A percentile compares a stretch with the other conserved stretches of the same genome.
phyloP scores from a whole-genome alignment of 148 eudicot species.

The Beta vulgaris region DNA sequence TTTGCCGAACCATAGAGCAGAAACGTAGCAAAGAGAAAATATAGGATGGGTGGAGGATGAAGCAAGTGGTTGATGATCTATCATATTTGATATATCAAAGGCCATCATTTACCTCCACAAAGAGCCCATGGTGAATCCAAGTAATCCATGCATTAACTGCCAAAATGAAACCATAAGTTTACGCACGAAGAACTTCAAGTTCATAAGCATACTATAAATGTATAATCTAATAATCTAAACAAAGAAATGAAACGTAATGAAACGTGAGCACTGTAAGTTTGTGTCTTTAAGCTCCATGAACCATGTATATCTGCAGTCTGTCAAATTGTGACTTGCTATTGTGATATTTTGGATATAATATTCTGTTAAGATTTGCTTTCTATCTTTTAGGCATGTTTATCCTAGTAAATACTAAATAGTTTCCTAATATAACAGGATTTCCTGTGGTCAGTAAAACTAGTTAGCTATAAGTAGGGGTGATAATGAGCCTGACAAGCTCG shows the following conservation, averaged over 20 bases:
- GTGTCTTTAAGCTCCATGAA: background rate
- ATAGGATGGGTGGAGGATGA: background rate
- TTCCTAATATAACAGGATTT: too few relatives aligned
- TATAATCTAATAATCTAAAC: background rate
- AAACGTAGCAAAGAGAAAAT: background rate
- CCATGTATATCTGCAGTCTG: background rate
- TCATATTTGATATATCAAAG: background rate
- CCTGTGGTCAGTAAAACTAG: too few relatives aligned
- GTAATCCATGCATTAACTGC: conserved; percentile 83
- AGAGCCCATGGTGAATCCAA: conserved; percentile 83
- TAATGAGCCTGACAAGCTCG: too few relatives aligned
- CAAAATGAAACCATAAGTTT: conserved; percentile 8
- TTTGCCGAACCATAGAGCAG: background rate
- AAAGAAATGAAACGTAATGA: background rate
- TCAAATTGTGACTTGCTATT: background rate
- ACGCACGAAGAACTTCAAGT: background rate
- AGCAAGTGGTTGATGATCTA: background rate
- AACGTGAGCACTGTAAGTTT: background rate
- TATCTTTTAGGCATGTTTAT: too few relatives aligned
- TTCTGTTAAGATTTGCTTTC: too few relatives aligned
- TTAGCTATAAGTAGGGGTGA: too few relatives aligned
- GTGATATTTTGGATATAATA: too few relatives aligned
- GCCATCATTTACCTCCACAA: conserved; percentile 66
- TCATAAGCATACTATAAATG: background rate
- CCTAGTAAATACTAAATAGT: too few relatives aligned